Conservation (phyloP, 352 stramenopile genomes). For the Pythium dissimile region DNA sequence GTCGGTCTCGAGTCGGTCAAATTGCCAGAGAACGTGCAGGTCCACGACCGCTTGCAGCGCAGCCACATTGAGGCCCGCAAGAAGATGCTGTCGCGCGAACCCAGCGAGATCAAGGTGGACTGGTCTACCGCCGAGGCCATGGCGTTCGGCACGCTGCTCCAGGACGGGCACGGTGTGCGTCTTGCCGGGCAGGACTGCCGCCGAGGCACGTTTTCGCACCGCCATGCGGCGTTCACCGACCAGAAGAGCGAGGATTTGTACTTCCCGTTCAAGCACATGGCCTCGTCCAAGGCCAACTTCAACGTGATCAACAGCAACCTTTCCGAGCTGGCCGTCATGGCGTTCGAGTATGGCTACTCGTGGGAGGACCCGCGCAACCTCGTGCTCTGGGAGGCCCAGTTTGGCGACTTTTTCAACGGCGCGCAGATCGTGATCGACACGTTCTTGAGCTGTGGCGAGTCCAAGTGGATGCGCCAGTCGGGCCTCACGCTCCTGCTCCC, state of each 20-base stretch:
- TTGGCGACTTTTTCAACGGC: slow-evolving; percentile 89
- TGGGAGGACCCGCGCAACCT: slow-evolving; percentile 79
- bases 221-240: slow-evolving; percentile 84
- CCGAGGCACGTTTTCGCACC: slow-evolving; percentile 87
- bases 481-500: slow-evolving; percentile 81
- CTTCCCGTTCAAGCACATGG: slow-evolving; percentile 72
- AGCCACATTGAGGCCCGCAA: slow-evolving; percentile 71
- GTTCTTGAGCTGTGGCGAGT: slow-evolving; percentile 83
- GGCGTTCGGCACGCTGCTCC: slow-evolving; percentile 83
- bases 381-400: slow-evolving; percentile 90
- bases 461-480: slow-evolving; percentile 89
- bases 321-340: slow-evolving; percentile 87
- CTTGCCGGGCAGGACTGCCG: slow-evolving; percentile 87
- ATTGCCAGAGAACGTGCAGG: slow-evolving; percentile 46
- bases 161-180: slow-evolving; percentile 79
- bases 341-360: slow-evolving; percentile 89
- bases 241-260: slow-evolving; percentile 73
- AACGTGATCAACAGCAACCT: slow-evolving; percentile 81
- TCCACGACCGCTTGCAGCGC: slow-evolving; percentile 73
- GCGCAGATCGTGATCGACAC: slow-evolving; percentile 89
- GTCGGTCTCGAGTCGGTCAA: slow-evolving; percentile 64
- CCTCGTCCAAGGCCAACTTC: slow-evolving; percentile 37
- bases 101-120: slow-evolving; percentile 61
- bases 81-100: slow-evolving; percentile 50
- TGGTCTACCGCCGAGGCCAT: slow-evolving; percentile 88